A percentile compares a stretch with the other conserved stretches of the same genome.
Evolutionary conservation across 73 alveolate species (phyloP).

Genomic region (Tetrahymena elliotti): DNA sequence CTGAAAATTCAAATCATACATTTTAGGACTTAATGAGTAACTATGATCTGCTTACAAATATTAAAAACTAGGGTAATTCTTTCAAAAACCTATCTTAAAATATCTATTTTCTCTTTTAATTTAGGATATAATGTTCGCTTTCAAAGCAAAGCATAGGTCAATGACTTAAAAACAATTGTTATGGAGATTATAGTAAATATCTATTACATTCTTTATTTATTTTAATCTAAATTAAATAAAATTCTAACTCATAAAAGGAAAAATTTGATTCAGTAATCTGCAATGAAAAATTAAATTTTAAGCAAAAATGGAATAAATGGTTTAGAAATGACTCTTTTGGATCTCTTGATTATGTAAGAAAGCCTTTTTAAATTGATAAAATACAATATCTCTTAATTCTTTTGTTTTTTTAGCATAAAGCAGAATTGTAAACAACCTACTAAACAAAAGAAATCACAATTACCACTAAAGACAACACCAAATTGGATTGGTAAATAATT

Average conservation of each 20-base stretch:
- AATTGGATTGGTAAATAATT: neutral
- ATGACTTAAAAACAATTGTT: neutral
- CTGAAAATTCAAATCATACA: neutral
- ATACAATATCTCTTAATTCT: neutral
- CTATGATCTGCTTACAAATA: neutral
- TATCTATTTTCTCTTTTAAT: neutral
- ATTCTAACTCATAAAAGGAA: neutral
- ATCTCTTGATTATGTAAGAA: neutral
- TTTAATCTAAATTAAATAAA: no score
- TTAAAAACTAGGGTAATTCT: neutral
- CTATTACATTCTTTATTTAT: neutral
- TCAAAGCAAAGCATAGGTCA: neutral
- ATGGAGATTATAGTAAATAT: neutral
- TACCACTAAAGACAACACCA: neutral
- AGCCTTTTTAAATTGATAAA: neutral
- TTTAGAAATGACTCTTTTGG: neutral
- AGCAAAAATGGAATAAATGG: neutral
- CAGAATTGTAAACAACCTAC: neutral
- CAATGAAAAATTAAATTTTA: neutral
- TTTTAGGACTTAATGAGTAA: neutral
- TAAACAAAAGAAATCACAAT: neutral
- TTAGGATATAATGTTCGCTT: neutral
- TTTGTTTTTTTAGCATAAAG: neutral
- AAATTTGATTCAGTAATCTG: neutral
- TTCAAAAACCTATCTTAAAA: neutral